phyloP scores from a whole-genome alignment of 768 basidiomycete genomes.

The Porphyrellus cyaneotinctus region DNA sequence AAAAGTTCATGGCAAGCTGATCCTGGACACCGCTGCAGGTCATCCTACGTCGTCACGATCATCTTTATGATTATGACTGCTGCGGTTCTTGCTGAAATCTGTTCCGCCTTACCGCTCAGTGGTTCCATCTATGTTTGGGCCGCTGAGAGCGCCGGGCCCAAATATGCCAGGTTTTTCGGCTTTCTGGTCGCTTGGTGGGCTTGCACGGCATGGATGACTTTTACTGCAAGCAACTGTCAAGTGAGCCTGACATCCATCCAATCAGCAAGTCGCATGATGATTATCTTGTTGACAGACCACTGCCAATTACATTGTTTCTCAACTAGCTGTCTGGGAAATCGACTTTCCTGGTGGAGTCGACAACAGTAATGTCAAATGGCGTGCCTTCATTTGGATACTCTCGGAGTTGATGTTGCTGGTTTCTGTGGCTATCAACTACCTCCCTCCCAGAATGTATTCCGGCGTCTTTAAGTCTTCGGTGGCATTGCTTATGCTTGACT shows the following conservation, averaged over 20 bases:
- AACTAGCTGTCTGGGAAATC: conserved; percentile 73
- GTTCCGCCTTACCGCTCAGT: conserved; percentile 80
- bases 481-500: conserved; percentile 76
- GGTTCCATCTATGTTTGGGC: conserved; percentile 96
- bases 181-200: conserved; percentile 94
- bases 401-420: conserved; percentile 70
- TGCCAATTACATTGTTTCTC: conserved; percentile 86
- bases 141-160: conserved; percentile 86
- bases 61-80: conserved; percentile 89
- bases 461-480: conserved; percentile 74
- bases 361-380: conserved; percentile 76
- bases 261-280: background rate
- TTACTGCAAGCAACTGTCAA: conserved; percentile 84
- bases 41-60: conserved; percentile 76
- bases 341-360: conserved; percentile 78
- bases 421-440: conserved; percentile 78
- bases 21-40: conserved; percentile 49
- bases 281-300: conserved; percentile 51
- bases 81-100: conserved; percentile 82
- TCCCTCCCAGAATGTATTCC: conserved; percentile 74
- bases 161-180: conserved; percentile 81
- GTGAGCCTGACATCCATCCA: conserved; percentile 35
- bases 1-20: background rate
- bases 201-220: conserved; percentile 95
- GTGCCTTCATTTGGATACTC: conserved; percentile 79